Base-by-base conservation (phyloP, 768 basidiomycete genomes). In the Cantharellus anzutake region DNA sequence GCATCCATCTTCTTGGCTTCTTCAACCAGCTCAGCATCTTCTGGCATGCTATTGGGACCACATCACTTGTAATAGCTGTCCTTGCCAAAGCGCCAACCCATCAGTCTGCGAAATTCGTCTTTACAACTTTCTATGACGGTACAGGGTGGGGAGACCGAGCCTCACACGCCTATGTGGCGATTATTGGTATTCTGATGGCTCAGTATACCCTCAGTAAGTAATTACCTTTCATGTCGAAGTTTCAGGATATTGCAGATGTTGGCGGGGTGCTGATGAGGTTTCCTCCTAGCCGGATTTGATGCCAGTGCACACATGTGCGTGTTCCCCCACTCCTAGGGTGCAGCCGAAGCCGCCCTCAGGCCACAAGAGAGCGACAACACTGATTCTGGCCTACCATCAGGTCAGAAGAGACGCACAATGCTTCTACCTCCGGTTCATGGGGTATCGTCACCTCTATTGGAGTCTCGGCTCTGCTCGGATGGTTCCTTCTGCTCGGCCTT, bases 381-480 rank as follows among this genome's bases (percentile, higher is more conserved):
- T 57, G 56, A 42, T 37, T 40, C 56, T 42, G 35, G 14, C 38
- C 38, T 42, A 29, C 14, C 14, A 41, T 83, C 80, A 82, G 84
- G 82, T 83, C 82, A 0, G 85, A 87, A 70, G 85, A 89, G 69
- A 89, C 86, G 0, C 78, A 71, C 55, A 83, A 78, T 64, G 80
- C 81, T 1, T 60, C 75, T 40, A 81, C 77, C 76, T 78, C 82
- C 48, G 84, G 82, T 1, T 75, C 77, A 38, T 76, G 81, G 37
- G 82, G 82, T 1, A 84, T 84, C 60, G 67, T 84, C 51, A 82
- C 80, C 75, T 76, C 82, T 35, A 83, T 86, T 59, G 81, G 80
- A 11, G 80, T 83, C 14, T 84, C 82, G 3, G 80, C 83, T 1
- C 62, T 85, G 5, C 75, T 87, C 1, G 84, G 85, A 35, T 83